Percentiles rank a stretch among this genome's conserved stretches.
phyloP scores from a whole-genome alignment of 768 basidiomycete genomes.

The Boletus reticuloceps region DNA sequence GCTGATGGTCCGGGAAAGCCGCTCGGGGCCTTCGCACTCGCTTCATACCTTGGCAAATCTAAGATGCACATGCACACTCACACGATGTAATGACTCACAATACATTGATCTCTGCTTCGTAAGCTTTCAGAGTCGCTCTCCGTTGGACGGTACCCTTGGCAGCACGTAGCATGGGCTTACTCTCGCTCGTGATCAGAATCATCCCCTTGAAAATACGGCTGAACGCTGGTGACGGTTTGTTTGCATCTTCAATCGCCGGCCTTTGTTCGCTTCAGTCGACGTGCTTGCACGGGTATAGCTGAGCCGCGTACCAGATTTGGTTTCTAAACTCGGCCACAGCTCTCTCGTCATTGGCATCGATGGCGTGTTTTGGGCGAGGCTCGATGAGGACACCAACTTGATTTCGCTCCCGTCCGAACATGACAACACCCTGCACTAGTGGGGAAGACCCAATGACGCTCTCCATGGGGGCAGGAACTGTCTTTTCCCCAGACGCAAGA shows the following conservation, averaged over 20 bases:
- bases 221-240: slow-evolving; percentile 36
- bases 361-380: slow-evolving; percentile 12
- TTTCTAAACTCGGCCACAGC: slow-evolving; percentile 14
- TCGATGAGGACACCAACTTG: slow-evolving; percentile 32
- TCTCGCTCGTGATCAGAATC: slow-evolving; percentile 40
- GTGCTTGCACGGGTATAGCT: too few species aligned
- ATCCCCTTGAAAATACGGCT: slow-evolving; percentile 49
- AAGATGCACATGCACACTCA: too few species aligned
- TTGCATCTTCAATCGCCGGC: slow-evolving; percentile 42
- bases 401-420: slow-evolving; percentile 31
- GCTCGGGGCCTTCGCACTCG: too few species aligned
- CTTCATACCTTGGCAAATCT: too few species aligned
- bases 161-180: slow-evolving; percentile 38
- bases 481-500: slow-evolving; percentile 32
- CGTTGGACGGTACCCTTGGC: slow-evolving; percentile 27
- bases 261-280: slow-evolving; percentile 13
- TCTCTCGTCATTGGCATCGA: slow-evolving; percentile 8
- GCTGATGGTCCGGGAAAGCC: too few species aligned
- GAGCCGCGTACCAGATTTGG: slow-evolving; percentile 4
- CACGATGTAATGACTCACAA: too few species aligned
- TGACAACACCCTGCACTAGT: slow-evolving; percentile 18
- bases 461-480: slow-evolving; percentile 33
- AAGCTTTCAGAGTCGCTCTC: slow-evolving; percentile 17
- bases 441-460: slow-evolving; percentile 13
- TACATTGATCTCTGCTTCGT: slow-evolving; percentile 22